Conservation (phyloP, 2,329 filamentous ascomycete species). For the Phoma sp. region DNA sequence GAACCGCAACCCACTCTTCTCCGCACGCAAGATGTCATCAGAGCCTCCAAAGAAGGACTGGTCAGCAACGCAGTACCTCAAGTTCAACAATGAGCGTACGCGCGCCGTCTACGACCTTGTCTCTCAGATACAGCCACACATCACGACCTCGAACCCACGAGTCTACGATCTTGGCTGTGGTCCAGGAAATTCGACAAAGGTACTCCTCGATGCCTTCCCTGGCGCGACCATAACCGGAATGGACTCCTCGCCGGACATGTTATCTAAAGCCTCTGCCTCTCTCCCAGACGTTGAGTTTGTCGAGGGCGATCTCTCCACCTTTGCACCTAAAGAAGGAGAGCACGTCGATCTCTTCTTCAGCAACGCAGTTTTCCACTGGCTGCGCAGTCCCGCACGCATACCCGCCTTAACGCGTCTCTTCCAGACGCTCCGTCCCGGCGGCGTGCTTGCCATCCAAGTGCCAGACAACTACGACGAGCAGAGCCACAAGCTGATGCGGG, state of each 20-base stretch:
- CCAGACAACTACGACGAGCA: constrained; percentile 60
- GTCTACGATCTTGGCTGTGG: constrained; percentile 68
- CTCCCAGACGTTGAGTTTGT: constrained; percentile 54
- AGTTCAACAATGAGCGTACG: constrained; percentile 61
- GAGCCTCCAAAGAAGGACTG: constrained; percentile 50
- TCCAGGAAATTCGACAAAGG: constrained; percentile 63
- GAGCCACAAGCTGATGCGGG: constrained; percentile 60
- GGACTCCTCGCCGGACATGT: constrained; percentile 64
- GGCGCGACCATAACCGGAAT: constrained; percentile 57
- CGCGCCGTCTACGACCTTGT: constrained; percentile 62
- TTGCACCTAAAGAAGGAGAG: constrained; percentile 30
- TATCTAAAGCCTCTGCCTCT: constrained; percentile 53
- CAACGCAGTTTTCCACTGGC: constrained; percentile 68
- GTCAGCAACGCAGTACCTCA: constrained; percentile 64
- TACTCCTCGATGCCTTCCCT: constrained; percentile 58
- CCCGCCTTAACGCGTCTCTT: constrained; percentile 55
- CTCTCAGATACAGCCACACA: constrained; percentile 52
- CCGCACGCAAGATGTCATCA: constrained; percentile 5
- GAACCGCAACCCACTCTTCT: not conserved
- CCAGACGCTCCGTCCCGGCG: constrained; percentile 49
- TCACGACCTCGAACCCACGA: constrained; percentile 31
- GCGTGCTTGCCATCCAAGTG: constrained; percentile 62
- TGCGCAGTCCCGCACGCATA: constrained; percentile 54
- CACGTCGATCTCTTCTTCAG: constrained; percentile 55
- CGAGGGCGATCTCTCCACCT: constrained; percentile 56